Percentiles rank a stretch among this genome's conserved stretches.
These are phyloP conservation scores for Rhododendron ferrugineum DNA, from an alignment of 148 eudicot species.

Conservation along the genomic window DNA sequence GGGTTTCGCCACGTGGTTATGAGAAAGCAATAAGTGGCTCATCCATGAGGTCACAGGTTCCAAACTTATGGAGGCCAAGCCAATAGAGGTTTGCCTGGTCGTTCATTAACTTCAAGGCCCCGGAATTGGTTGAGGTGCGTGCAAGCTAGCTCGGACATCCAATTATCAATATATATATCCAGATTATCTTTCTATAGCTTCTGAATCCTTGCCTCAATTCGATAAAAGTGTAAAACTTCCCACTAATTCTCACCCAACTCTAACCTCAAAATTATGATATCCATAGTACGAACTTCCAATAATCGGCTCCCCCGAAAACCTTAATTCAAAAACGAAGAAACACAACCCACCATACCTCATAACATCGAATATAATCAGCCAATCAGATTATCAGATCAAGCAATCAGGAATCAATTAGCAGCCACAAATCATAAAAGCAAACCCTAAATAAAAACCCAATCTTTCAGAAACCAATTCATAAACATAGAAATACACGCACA, in stretches of 20 bases:
- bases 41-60: background rate
- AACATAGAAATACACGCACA: background rate
- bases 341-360: background rate
- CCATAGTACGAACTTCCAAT: background rate
- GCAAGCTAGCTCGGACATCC: background rate
- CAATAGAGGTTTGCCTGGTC: background rate
- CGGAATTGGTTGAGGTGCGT: background rate
- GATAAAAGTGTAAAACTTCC: background rate
- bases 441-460: background rate
- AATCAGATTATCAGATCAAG: background rate
- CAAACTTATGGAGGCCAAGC: background rate
- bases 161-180: no score
- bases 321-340: background rate
- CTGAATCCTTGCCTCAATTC: background rate
- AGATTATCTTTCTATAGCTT: background rate
- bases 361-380: background rate
- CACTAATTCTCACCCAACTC: background rate
- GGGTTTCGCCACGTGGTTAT: background rate
- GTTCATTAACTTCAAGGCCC: background rate
- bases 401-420: constrained; percentile 3
- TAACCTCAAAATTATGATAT: background rate
- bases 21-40: background rate
- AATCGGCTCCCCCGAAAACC: background rate
- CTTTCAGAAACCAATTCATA: background rate
- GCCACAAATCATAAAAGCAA: background rate